phyloP scores from a whole-genome alignment of 2,329 filamentous ascomycete species.

The Xylariaceae sp. region DNA sequence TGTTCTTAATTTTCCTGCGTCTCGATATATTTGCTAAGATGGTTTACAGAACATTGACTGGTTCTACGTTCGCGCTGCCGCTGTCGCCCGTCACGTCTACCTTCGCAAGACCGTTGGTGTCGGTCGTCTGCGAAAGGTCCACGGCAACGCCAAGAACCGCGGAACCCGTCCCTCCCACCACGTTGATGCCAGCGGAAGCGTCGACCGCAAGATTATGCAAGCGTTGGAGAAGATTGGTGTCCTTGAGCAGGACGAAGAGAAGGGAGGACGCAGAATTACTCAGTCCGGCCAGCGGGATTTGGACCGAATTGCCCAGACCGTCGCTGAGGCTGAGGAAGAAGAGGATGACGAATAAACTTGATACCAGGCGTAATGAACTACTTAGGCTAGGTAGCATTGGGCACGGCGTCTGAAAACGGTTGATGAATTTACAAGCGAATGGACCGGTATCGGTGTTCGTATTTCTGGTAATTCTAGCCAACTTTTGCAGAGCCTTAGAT shows the following conservation, averaged over 20 bases:
- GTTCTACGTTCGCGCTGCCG: slow-evolving; percentile 87
- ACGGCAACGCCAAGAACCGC: slow-evolving; percentile 97
- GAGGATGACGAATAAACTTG: slow-evolving; percentile 60
- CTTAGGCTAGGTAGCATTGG: slow-evolving; percentile 28
- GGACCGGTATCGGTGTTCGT: slow-evolving; percentile 9
- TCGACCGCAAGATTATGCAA: slow-evolving; percentile 98
- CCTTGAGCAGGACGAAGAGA: slow-evolving; percentile 95
- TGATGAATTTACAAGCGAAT: slow-evolving; percentile 20
- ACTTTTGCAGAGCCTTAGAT: background rate
- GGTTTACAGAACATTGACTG: slow-evolving; percentile 83
- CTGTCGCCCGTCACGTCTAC: slow-evolving; percentile 97
- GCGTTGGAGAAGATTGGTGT: slow-evolving; percentile 99
- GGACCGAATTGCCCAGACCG: slow-evolving; percentile 88
- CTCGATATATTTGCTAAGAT: no score
- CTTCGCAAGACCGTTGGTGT: slow-evolving; percentile 99
- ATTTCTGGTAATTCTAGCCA: slow-evolving; percentile 9
- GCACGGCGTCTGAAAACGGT: slow-evolving; percentile 30
- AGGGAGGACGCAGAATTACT: slow-evolving; percentile 97
- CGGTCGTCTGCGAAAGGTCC: slow-evolving; percentile 92
- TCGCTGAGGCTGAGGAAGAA: slow-evolving; percentile 67
- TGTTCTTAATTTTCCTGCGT: no score
- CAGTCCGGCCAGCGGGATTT: slow-evolving; percentile 98
- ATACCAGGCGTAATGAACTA: slow-evolving; percentile 19
- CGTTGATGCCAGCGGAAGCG: slow-evolving; percentile 89
- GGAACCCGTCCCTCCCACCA: slow-evolving; percentile 88